A percentile compares a stretch with the other conserved stretches of the same genome.
phyloP scores from a whole-genome alignment of 495 filamentous ascomycete species.

The Saxispiralis lemnorum region DNA sequence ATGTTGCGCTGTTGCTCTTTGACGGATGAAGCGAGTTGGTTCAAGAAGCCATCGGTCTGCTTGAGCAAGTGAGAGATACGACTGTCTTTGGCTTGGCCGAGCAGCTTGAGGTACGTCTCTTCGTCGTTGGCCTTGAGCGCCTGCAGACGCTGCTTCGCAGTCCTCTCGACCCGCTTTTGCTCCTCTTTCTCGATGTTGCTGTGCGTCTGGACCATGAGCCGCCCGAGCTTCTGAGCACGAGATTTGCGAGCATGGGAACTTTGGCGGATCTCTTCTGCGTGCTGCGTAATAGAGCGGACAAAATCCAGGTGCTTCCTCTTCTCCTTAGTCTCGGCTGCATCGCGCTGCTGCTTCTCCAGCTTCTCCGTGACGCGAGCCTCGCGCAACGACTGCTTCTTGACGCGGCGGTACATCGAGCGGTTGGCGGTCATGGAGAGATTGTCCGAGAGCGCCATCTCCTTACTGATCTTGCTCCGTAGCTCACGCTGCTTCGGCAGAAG shows the following conservation, averaged over 20 bases:
- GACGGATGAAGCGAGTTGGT: constrained; percentile 84
- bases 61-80: constrained; percentile 92
- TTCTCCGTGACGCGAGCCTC: constrained; percentile 96
- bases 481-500: constrained; percentile 70
- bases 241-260: constrained; percentile 44
- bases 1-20: constrained; percentile 75
- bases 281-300: constrained; percentile 52
- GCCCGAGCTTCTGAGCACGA: constrained; percentile 69
- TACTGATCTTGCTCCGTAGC: constrained; percentile 66
- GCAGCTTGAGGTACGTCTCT: constrained; percentile 88
- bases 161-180: constrained; percentile 89
- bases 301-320: constrained; percentile 92
- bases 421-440: constrained; percentile 93
- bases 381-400: constrained; percentile 91
- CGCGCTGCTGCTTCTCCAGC: constrained; percentile 93
- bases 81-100: constrained; percentile 96
- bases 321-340: constrained; percentile 81
- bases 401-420: constrained; percentile 66
- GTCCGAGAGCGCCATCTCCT: constrained; percentile 80
- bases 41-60: constrained; percentile 92
- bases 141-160: constrained; percentile 96
- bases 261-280: constrained; percentile 42
- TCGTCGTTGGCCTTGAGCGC: constrained; percentile 97
- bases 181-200: constrained; percentile 97
- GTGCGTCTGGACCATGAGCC: constrained; percentile 72